Base-by-base conservation (phyloP, 2,329 filamentous ascomycete genomes). In the Whalleya microplaca region DNA sequence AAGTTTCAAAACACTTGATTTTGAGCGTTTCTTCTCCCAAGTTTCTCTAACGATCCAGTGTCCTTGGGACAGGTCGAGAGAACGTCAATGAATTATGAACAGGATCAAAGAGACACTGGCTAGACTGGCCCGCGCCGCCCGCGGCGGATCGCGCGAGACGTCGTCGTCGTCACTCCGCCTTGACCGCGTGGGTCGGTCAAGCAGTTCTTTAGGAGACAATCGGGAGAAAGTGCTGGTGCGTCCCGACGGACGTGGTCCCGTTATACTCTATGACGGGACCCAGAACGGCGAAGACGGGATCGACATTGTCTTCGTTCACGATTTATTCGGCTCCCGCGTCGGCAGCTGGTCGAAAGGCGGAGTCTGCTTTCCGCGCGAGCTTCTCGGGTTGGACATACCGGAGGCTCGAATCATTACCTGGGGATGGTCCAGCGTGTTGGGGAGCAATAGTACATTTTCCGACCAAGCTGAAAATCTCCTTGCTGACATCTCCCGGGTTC, bases 221-320 rank as follows among this genome's bases (percentile, higher is more conserved):
- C 64, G 64, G 16, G 67, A 69, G 20, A 66, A 61, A 19, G 54
- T 66, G 21, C 27, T 63, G 5, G 51, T 63, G 23, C 66, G 62
- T 27, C 52, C 64, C 14, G 68, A 71, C 41, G 68, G 65, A 19
- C 62, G 54, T 49, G 69, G 69, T 10, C 63, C 67, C 45, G 54
- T 66, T 20, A 55, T 70, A 27, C 47, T 69, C 41, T 60, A 59
- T 52, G 68, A 71, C 43, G 62, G 62, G 7, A 49, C 63, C 32
- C 61, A 63, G 5, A 45, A 54, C 16, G 61, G 62, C 19, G 63
- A 69, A 12, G 67, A 67, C 6, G 68, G 69, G 4, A 45, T 68
- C 40, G 69, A 71, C 32, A 63, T 71, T 32, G 60, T 71, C 48
- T 66, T 71, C 51, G 68, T 71, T 18, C 69, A 71, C 41, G 69